A percentile compares a stretch with the other conserved stretches of the same genome.
Conservation (phyloP, 106 monocot genomes). For the Phalaenopsis aphrodite region DNA sequence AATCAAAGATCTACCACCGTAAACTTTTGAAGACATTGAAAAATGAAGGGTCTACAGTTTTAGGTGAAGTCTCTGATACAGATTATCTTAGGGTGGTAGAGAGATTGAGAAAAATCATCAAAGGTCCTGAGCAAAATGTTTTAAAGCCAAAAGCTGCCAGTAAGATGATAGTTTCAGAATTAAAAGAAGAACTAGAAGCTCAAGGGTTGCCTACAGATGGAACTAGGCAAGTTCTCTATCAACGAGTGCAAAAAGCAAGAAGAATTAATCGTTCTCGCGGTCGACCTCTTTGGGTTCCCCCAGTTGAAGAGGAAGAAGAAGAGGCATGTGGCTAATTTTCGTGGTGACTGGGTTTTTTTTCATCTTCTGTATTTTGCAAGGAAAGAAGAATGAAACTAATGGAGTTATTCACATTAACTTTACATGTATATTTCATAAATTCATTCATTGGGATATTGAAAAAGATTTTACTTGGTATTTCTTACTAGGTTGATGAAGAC, state of each 20-base stretch:
- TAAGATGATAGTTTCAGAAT: conserved; percentile 94
- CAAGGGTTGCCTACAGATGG: conserved; percentile 95
- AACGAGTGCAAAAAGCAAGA: conserved; percentile 94
- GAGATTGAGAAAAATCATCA: conserved; percentile 63
- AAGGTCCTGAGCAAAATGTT: conserved; percentile 62
- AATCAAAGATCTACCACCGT: conserved; percentile 69
- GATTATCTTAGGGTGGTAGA: conserved; percentile 73
- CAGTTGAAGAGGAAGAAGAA: conserved; percentile 90
- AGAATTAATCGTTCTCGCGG: conserved; percentile 97
- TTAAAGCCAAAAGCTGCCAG: conserved; percentile 96
- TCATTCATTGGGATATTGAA: background rate
- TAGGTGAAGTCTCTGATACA: conserved; percentile 60
- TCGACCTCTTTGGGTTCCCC: conserved; percentile 94
- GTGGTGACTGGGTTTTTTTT: background rate
- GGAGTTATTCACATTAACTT: background rate
- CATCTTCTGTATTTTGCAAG: background rate
- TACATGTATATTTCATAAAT: background rate
- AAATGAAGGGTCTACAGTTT: conserved; percentile 67
- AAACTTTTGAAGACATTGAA: conserved; percentile 65
- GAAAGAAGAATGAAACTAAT: background rate
- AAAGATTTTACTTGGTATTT: conserved; percentile 7
- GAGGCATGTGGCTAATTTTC: conserved; percentile 40
- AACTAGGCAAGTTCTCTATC: conserved; percentile 89
- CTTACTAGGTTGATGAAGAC: conserved; percentile 83
- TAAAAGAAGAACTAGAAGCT: conserved; percentile 91